A percentile compares a stretch with the other conserved stretches of the same genome.
These are phyloP conservation scores for Hanseniaspora uvarum DNA, from an alignment of 1,139 yeast genomes.

Conservation along the genomic window DNA sequence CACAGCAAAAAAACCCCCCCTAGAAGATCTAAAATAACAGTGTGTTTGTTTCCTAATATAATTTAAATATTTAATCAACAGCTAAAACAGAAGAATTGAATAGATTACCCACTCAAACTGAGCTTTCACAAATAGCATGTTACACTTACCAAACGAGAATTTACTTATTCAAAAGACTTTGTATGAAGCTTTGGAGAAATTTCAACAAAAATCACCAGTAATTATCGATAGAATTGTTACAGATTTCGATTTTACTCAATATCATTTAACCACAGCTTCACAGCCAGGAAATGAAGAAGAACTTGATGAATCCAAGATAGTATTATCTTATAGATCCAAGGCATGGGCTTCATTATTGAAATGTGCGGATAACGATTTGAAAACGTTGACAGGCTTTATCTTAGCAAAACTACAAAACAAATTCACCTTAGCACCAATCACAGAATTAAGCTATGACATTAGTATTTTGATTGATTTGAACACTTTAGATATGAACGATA, in stretches of 20 bases:
- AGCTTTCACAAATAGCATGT: slow-evolving; percentile 32
- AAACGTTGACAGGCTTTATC: slow-evolving; percentile 19
- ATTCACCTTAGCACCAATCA: slow-evolving; percentile 24
- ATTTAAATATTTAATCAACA: too few relatives aligned
- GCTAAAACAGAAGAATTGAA: too few relatives aligned
- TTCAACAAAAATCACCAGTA: slow-evolving; percentile 34
- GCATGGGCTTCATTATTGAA: slow-evolving; percentile 29
- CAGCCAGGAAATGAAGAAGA: slow-evolving; percentile 11
- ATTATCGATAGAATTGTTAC: slow-evolving; percentile 82
- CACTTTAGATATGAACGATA: slow-evolving; percentile 34
- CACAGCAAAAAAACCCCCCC: too few relatives aligned
- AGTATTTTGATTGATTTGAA: slow-evolving; percentile 59
- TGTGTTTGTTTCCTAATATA: not conserved
- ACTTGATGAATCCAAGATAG: slow-evolving; percentile 22
- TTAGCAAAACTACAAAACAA: slow-evolving; percentile 5
- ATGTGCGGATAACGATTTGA: not conserved
- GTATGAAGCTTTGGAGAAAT: slow-evolving; percentile 33
- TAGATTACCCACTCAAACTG: too few relatives aligned
- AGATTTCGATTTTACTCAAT: slow-evolving; percentile 92
- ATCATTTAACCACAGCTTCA: slow-evolving; percentile 53
- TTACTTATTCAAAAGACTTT: slow-evolving; percentile 39
- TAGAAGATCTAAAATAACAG: too few relatives aligned
- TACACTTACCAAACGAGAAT: slow-evolving; percentile 41
- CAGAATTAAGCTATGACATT: slow-evolving; percentile 75
- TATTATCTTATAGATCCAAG: slow-evolving; percentile 41